Conservation (phyloP, 2,329 filamentous ascomycete genomes). For the Cladosporium sp. region DNA sequence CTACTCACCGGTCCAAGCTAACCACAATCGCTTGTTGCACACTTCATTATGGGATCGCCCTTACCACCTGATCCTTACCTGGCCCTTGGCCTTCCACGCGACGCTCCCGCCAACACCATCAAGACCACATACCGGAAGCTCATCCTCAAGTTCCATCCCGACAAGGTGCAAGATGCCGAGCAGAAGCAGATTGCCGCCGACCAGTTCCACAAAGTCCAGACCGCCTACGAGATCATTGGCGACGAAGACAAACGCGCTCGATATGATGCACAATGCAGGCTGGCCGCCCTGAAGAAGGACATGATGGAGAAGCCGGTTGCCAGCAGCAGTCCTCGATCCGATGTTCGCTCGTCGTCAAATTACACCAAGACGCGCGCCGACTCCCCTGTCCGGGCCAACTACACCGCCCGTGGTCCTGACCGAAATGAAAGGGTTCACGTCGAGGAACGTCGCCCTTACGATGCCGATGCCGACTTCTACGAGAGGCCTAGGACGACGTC, state of each 20-base stretch:
- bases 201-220: constrained; percentile 87
- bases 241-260: constrained; percentile 66
- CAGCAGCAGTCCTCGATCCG: constrained; percentile 21
- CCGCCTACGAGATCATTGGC: constrained; percentile 85
- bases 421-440: constrained; percentile 20
- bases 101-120: constrained; percentile 72
- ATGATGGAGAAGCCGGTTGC: constrained; percentile 37
- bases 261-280: constrained; percentile 71
- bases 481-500: constrained; percentile 31
- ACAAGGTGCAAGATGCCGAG: constrained; percentile 63
- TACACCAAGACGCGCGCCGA: constrained; percentile 29
- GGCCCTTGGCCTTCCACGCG: constrained; percentile 66
- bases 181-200: constrained; percentile 74
- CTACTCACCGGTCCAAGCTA: neutral
- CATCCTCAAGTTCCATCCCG: constrained; percentile 74
- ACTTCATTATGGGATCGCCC: constrained; percentile 5
- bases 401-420: constrained; percentile 19
- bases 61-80: constrained; percentile 72
- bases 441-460: constrained; percentile 30
- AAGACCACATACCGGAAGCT: constrained; percentile 88
- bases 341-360: constrained; percentile 28
- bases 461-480: constrained; percentile 30
- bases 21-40: constrained; percentile 19
- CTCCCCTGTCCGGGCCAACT: constrained; percentile 27
- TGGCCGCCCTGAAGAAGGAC: constrained; percentile 61